Evolutionary conservation across 495 filamentous ascomycete genomes (phyloP), one percentile per base, ranked within the genome.

Genomic region (Oidiodendron maius): DNA sequence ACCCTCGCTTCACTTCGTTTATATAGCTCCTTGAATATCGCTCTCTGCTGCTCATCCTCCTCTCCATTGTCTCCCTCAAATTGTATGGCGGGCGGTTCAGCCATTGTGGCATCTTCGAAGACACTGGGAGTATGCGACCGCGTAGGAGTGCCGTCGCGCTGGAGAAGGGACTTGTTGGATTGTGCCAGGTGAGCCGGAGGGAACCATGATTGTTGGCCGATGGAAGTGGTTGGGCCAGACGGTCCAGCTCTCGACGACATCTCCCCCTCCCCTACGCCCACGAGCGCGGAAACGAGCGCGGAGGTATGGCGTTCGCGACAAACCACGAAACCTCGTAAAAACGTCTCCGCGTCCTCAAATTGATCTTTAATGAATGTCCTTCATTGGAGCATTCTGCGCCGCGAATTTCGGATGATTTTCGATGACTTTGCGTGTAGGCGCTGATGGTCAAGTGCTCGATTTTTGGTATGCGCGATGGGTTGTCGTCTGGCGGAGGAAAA

Each of bases 1-100:
- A 88, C 75, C 64, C 74, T 75, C 46, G 75, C 72, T 62, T 87
- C 84, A 37, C 73, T 79, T 47, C 63, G 65, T 41, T 59, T 68
- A 63, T 78, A 86, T 35, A 82, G 58, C 11, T 80, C 74, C 51
- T 73, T 76, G 56, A 87, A 86, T 52, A 75, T 59, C 35, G 75
- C 74, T 51, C 80, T 67, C 61, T 75, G 72, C 47, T 78, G 74
- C 62, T 88, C 83, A 48, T 88, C 84, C 46, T 86, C 83, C 52
- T 58, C 64, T 46, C 54, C 55, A 40, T 59, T 53, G 42, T 45
- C 57, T 44, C 48, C 57, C 49, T 59, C 50, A 57, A 43, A 50
- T 60, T 50, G 50, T 57, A 57, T 53, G 56, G 56, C 25, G 42
- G 53, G 53, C 59, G 59, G 30, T 40, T 57, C 56, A 26, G 37